phyloP scores from a whole-genome alignment of 306 rosid genomes.

The Cajanus cajan region DNA sequence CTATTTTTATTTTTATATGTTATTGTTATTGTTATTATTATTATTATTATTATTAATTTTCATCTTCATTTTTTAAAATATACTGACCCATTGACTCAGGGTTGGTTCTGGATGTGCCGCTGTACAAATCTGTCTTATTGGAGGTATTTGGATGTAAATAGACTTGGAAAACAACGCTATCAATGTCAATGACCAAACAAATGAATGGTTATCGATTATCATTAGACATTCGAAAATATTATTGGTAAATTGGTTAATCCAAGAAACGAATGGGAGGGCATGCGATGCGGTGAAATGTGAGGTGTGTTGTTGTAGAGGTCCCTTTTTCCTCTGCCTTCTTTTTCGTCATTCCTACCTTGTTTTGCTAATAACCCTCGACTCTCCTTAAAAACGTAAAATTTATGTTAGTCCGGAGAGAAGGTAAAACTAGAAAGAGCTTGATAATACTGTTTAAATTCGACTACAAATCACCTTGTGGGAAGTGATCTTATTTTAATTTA shows the following conservation, averaged over 20 bases:
- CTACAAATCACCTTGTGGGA: conserved; percentile 3
- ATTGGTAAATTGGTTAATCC: background rate
- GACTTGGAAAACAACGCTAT: background rate
- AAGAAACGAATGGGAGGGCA: background rate
- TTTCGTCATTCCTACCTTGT: conserved; percentile 9
- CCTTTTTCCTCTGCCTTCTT: conserved; percentile 32
- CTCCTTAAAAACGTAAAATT: background rate
- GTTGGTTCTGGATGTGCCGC: too few species aligned
- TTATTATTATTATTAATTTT: too few species aligned
- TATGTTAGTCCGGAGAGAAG: background rate
- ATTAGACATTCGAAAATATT: background rate
- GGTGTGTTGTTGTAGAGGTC: conserved; percentile 3
- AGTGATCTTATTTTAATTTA: background rate
- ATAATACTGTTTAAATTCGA: background rate
- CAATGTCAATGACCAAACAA: background rate
- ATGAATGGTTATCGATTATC: background rate
- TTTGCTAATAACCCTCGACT: background rate
- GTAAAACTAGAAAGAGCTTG: background rate
- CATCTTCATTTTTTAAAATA: too few species aligned
- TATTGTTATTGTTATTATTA: too few species aligned
- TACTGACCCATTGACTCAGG: too few species aligned
- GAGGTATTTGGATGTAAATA: too few species aligned
- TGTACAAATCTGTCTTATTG: background rate
- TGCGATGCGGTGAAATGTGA: background rate
- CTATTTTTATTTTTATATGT: too few species aligned